phyloP scores from a whole-genome alignment of 2,329 filamentous ascomycete species.

The Exophiala mesophila region DNA sequence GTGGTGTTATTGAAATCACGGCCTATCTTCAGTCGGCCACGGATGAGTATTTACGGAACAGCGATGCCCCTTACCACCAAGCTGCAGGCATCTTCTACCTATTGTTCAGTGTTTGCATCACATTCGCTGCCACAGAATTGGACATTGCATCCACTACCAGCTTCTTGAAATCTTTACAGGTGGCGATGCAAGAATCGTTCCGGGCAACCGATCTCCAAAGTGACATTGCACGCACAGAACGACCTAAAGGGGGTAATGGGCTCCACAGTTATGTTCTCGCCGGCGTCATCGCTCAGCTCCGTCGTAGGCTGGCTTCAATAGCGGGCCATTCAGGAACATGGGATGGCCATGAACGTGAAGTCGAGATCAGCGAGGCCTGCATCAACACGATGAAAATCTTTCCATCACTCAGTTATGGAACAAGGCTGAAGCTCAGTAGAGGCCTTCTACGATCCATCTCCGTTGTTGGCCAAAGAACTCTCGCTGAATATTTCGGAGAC shows the following conservation, averaged over 20 bases:
- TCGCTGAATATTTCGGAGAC: background rate
- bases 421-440: background rate
- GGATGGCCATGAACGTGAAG: background rate
- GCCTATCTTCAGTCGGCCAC: background rate
- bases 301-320: background rate
- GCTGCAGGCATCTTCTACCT: slow-evolving; percentile 1
- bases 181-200: background rate
- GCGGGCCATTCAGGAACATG: background rate
- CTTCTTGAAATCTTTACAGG: background rate
- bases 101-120: background rate
- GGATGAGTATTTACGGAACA: background rate
- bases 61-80: background rate
- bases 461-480: background rate
- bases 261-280: background rate
- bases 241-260: background rate
- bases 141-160: background rate
- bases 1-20: background rate
- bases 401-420: background rate
- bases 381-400: background rate
- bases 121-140: background rate
- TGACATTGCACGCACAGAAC: background rate
- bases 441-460: background rate
- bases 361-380: background rate
- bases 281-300: background rate
- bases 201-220: background rate